Evolutionary conservation across 192 early-diverging fungal genomes (phyloP).

Genomic region (Coemansia sp.): DNA sequence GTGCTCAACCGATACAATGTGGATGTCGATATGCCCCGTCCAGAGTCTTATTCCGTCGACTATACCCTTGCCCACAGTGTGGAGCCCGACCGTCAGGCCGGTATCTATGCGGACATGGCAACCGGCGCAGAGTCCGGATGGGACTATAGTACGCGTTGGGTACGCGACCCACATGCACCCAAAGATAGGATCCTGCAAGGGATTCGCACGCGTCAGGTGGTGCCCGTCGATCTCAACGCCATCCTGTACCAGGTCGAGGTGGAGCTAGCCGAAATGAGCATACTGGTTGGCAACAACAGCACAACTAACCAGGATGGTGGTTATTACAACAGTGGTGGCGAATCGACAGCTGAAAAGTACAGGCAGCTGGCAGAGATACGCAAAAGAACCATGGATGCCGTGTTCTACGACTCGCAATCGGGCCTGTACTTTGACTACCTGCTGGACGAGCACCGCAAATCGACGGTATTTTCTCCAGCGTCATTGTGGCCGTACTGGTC

Average conservation of each 20-base stretch:
- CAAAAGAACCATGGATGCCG: conserved; percentile 49
- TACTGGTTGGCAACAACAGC: not conserved
- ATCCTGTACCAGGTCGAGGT: conserved; percentile 59
- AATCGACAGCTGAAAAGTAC: conserved; percentile 7
- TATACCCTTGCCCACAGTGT: conserved; percentile 55
- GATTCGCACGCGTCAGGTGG: conserved; percentile 58
- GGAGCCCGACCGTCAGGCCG: conserved; percentile 21
- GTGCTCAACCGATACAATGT: conserved; percentile 60
- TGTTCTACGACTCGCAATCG: conserved; percentile 57
- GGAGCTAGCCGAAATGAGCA: conserved; percentile 17
- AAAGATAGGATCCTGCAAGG: conserved; percentile 48
- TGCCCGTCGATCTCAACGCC: conserved; percentile 73
- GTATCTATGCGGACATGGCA: conserved; percentile 64
- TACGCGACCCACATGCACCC: conserved; percentile 21
- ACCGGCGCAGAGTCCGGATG: conserved; percentile 72
- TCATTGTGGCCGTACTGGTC: conserved; percentile 68
- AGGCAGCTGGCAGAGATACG: conserved; percentile 33
- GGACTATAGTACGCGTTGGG: conserved; percentile 72
- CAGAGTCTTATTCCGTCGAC: conserved; percentile 67
- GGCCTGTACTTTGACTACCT: conserved; percentile 61
- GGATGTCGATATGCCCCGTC: conserved; percentile 58
- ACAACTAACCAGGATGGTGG: no score
- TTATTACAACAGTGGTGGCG: no score
- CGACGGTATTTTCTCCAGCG: conserved; percentile 50
- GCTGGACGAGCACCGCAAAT: conserved; percentile 32